Percentiles rank a stretch among this genome's conserved stretches.
Evolutionary conservation across 2,329 filamentous ascomycete species (phyloP).

Genomic region (Penicillium sp.): DNA sequence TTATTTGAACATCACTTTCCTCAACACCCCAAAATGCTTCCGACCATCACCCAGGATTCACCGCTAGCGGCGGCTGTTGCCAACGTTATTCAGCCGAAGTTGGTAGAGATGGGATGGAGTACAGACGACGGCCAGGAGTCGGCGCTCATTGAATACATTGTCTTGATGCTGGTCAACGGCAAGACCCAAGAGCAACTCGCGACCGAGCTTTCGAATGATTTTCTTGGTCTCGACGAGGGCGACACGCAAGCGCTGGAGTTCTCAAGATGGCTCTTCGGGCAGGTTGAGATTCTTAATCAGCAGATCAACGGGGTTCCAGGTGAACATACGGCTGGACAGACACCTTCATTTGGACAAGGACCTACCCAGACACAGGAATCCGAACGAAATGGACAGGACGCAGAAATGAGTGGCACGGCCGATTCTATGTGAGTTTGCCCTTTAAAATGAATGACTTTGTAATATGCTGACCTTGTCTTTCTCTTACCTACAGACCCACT

Average conservation of each 20-base stretch:
- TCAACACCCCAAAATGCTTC: constrained; percentile 14
- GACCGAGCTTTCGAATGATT: constrained; percentile 77
- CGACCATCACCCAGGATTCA: constrained; percentile 70
- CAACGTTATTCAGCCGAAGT: constrained; percentile 78
- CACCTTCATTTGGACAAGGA: constrained; percentile 25
- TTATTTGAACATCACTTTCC: not conserved
- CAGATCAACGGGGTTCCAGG: constrained; percentile 54
- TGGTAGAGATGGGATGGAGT: constrained; percentile 90
- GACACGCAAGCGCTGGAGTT: constrained; percentile 80
- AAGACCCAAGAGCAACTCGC: constrained; percentile 89
- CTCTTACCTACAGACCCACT: constrained; percentile 62
- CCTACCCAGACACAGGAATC: constrained; percentile 2
- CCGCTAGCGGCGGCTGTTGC: constrained; percentile 81
- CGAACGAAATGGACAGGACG: constrained; percentile 53
- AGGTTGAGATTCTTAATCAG: constrained; percentile 65
- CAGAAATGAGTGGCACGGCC: constrained; percentile 63
- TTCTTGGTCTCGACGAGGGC: constrained; percentile 75
- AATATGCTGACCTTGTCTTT: constrained; percentile 37
- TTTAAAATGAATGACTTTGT: not conserved
- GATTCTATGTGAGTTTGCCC: constrained; percentile 38
- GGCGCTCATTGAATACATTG: constrained; percentile 89
- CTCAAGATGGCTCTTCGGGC: constrained; percentile 86
- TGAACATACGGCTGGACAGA: constrained; percentile 35
- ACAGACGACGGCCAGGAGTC: constrained; percentile 73
- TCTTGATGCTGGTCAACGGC: constrained; percentile 93